Percentiles rank a stretch among this genome's conserved stretches.
These are phyloP conservation scores for Vigna mungo DNA, from an alignment of 306 rosid genomes.

Conservation along the genomic window DNA sequence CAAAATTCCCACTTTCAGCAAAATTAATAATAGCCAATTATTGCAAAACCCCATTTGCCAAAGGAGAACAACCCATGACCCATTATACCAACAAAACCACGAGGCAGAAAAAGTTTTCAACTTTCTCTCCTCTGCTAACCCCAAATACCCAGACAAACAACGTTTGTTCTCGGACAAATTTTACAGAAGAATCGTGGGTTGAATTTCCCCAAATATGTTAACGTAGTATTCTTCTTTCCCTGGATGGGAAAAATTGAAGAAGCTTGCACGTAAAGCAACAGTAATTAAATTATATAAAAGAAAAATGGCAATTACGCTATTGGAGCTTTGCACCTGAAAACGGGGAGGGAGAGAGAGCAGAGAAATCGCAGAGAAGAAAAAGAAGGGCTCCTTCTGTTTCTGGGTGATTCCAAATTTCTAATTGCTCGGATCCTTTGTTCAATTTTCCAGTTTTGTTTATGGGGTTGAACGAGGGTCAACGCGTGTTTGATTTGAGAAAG, in stretches of 20 bases:
- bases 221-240: not conserved
- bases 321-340: slow-evolving; percentile 37
- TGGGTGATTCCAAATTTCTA: slow-evolving; percentile 15
- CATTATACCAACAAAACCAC: slow-evolving; percentile 34
- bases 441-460: slow-evolving; percentile 33
- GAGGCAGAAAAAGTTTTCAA: slow-evolving; percentile 39
- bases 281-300: slow-evolving; percentile 11
- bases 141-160: slow-evolving; percentile 17
- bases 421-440: slow-evolving; percentile 43
- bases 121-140: slow-evolving; percentile 20
- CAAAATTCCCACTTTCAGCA: not conserved
- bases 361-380: slow-evolving; percentile 42
- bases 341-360: not conserved
- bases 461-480: slow-evolving; percentile 18
- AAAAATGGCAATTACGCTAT: slow-evolving; percentile 2
- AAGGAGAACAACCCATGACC: slow-evolving; percentile 21
- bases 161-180: not conserved
- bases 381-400: not conserved
- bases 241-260: slow-evolving; percentile 9
- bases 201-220: not conserved
- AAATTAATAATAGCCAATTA: slow-evolving; percentile 31
- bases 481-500: not conserved
- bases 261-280: slow-evolving; percentile 65
- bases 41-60: slow-evolving; percentile 10
- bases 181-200: slow-evolving; percentile 8